Evolutionary conservation across 2,329 filamentous ascomycete species (phyloP).

Genomic region (Fusarium beomiforme): DNA sequence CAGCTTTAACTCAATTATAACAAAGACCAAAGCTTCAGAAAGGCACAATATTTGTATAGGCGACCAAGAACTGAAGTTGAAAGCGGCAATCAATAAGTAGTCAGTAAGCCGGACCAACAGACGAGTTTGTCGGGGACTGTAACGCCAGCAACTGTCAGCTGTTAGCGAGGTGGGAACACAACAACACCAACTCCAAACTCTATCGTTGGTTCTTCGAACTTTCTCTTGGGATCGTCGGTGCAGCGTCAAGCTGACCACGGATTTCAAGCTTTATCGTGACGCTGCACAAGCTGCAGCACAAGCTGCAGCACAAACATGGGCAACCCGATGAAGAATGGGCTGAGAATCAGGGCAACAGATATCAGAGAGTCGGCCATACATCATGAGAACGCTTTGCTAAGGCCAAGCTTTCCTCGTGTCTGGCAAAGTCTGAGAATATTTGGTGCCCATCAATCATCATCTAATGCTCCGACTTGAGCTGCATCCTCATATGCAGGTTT

Average conservation of each 20-base stretch:
- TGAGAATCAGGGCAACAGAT: not conserved
- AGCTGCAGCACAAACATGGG: not conserved
- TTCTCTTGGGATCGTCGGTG: not conserved
- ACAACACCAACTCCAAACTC: conserved; percentile 15
- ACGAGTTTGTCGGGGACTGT: not conserved
- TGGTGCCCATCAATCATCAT: conserved; percentile 8
- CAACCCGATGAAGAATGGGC: not conserved
- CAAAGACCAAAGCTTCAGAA: not conserved
- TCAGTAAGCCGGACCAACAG: not conserved
- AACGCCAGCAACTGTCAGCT: conserved; percentile 8
- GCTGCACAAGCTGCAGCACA: not conserved
- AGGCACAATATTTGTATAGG: not conserved
- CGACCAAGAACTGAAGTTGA: not conserved
- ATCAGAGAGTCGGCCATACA: too few relatives aligned
- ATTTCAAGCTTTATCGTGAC: conserved; percentile 3
- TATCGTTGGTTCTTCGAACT: not conserved
- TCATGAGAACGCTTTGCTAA: too few relatives aligned
- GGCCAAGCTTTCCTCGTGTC: too few relatives aligned
- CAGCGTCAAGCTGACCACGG: not conserved
- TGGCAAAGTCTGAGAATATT: not conserved
- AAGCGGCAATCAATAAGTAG: not conserved
- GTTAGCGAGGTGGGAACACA: not conserved
- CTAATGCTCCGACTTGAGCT: not conserved
- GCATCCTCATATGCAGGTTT: not conserved
- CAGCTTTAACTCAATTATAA: not conserved